A percentile compares a stretch with the other conserved stretches of the same genome.
phyloP scores from a whole-genome alignment of 2,329 filamentous ascomycete genomes.

The Fusarium begoniae region DNA sequence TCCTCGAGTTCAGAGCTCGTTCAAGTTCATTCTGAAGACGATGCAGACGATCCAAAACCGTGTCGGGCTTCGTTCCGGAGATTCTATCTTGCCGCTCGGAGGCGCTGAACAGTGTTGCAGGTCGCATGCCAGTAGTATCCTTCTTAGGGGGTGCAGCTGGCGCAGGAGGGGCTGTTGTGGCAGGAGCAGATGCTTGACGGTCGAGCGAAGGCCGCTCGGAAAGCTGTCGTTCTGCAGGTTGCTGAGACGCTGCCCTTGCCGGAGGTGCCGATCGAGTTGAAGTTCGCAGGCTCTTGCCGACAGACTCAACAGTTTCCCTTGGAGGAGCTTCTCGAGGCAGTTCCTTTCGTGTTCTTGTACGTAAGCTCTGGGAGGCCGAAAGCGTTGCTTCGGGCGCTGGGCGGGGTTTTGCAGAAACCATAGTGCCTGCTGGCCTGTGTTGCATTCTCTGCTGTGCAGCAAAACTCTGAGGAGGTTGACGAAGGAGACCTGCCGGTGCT shows the following conservation, averaged over 20 bases:
- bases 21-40: slow-evolving; percentile 69
- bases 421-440: slow-evolving; percentile 52
- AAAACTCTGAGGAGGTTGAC: slow-evolving; percentile 70
- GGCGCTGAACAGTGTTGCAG: slow-evolving; percentile 64
- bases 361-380: slow-evolving; percentile 45
- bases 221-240: slow-evolving; percentile 39
- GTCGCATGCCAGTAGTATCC: slow-evolving; percentile 46
- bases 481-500: slow-evolving; percentile 55
- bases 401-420: slow-evolving; percentile 40
- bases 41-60: slow-evolving; percentile 64
- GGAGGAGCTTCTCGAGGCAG: slow-evolving; percentile 34
- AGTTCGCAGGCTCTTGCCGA: slow-evolving; percentile 42
- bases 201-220: slow-evolving; percentile 37
- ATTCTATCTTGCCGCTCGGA: slow-evolving; percentile 61
- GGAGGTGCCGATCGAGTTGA: slow-evolving; percentile 43
- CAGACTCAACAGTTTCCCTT: slow-evolving; percentile 37
- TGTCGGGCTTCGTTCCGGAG: slow-evolving; percentile 64
- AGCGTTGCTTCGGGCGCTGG: slow-evolving; percentile 36
- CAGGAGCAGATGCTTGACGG: slow-evolving; percentile 39
- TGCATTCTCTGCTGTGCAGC: slow-evolving; percentile 72
- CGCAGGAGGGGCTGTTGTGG: slow-evolving; percentile 36
- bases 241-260: slow-evolving; percentile 41
- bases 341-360: slow-evolving; percentile 43
- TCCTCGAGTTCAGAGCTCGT: slow-evolving; percentile 69
- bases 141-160: slow-evolving; percentile 38